Evolutionary conservation across 169 alveolate genomes (phyloP).

Genomic region (Cystoisospora suis): DNA sequence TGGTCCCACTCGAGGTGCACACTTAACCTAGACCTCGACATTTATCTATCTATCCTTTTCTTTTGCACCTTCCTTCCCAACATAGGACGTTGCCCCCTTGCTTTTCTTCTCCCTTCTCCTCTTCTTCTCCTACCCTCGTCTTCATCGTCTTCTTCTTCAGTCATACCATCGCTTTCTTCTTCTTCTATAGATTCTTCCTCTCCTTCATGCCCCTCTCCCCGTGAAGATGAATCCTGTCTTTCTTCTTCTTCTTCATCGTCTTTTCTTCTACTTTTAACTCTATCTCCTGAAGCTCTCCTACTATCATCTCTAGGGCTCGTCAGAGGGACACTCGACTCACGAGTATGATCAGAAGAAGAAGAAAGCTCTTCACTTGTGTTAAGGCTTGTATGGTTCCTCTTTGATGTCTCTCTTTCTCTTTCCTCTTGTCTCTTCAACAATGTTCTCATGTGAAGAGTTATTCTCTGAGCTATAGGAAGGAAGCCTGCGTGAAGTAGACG

Average conservation of each 20-base stretch:
- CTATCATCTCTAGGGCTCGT: background rate
- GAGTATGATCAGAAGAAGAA: background rate
- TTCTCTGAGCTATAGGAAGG: constrained; percentile 32
- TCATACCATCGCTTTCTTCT: background rate
- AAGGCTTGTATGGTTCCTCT: background rate
- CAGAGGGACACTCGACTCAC: background rate
- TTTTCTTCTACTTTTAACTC: background rate
- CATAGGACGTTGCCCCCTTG: background rate
- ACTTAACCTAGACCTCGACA: too few relatives aligned
- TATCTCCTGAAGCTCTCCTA: background rate
- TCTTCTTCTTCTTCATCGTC: background rate
- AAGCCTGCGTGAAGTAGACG: constrained; percentile 57
- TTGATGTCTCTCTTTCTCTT: background rate
- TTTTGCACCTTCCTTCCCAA: too few relatives aligned
- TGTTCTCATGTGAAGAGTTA: background rate
- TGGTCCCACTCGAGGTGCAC: too few relatives aligned
- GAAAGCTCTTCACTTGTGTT: background rate
- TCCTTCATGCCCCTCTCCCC: background rate
- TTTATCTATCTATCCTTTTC: too few relatives aligned
- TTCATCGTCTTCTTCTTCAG: background rate
- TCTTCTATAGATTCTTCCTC: background rate
- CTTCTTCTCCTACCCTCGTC: background rate
- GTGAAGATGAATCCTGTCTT: background rate
- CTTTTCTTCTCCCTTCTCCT: background rate
- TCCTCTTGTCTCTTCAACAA: background rate